Percentiles rank a stretch among this genome's conserved stretches.
Evolutionary conservation across 257 asterid genomes (phyloP).

Genomic region (Anisodus acutangulus): DNA sequence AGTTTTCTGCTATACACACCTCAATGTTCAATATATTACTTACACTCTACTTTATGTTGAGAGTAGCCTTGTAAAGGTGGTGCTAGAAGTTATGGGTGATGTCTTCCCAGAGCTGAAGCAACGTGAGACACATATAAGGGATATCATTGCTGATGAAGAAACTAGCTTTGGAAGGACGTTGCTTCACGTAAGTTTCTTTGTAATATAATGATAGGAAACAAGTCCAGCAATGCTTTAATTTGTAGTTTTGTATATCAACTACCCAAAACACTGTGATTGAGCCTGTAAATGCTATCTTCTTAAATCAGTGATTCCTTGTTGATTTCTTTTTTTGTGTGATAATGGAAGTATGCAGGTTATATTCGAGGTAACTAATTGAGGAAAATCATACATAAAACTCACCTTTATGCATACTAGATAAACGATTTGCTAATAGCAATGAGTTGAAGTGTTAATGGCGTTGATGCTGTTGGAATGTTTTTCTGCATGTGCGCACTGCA

Average conservation of each 20-base stretch:
- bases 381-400: not conserved
- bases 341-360: conserved; percentile 17
- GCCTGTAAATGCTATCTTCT: not conserved
- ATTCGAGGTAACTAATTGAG: not conserved
- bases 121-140: conserved; percentile 61
- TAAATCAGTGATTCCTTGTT: not conserved
- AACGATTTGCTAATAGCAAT: not conserved
- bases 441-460: not conserved
- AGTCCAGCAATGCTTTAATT: not conserved
- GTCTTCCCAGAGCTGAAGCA: conserved; percentile 89
- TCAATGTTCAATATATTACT: not conserved
- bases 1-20: not conserved
- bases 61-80: conserved; percentile 78
- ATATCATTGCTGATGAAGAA: conserved; percentile 86
- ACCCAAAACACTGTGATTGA: not conserved
- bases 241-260: not conserved
- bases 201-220: not conserved
- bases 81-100: conserved; percentile 79
- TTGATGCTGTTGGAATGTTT: not conserved
- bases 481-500: not conserved
- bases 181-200: conserved; percentile 57
- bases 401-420: not conserved
- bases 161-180: conserved; percentile 92
- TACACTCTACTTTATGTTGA: conserved; percentile 35
- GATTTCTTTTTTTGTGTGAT: not conserved